Evolutionary conservation across 495 filamentous ascomycete genomes (phyloP).

Genomic region (Hypoxylon rickii): DNA sequence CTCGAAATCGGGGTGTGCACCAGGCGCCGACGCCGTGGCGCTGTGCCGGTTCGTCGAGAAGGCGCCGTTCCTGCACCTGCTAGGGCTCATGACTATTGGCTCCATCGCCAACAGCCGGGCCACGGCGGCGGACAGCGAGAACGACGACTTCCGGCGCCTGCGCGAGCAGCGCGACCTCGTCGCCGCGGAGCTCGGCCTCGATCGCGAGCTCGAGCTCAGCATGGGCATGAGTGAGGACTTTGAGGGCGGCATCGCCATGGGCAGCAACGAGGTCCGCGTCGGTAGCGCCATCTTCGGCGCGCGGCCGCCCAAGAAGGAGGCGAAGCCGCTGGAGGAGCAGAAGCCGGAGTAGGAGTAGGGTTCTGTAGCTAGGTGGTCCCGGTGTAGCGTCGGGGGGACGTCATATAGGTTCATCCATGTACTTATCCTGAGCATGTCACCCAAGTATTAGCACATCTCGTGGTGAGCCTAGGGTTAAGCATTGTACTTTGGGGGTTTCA

Average conservation of each 20-base stretch:
- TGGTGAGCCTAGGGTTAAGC: no score
- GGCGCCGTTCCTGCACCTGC: slow-evolving; percentile 73
- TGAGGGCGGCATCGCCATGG: slow-evolving; percentile 82
- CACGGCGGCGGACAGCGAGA: slow-evolving; percentile 73
- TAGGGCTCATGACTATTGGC: slow-evolving; percentile 96
- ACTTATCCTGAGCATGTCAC: no score
- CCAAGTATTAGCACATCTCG: no score
- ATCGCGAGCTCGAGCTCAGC: slow-evolving; percentile 57
- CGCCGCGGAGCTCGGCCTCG: slow-evolving; percentile 49
- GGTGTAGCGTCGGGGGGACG: no score
- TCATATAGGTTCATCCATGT: no score
- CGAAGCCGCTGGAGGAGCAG: slow-evolving; percentile 61
- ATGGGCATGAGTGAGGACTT: slow-evolving; percentile 94
- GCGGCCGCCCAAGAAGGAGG: slow-evolving; percentile 73
- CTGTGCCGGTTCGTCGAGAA: slow-evolving; percentile 66
- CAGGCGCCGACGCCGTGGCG: slow-evolving; percentile 57
- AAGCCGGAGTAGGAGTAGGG: no score
- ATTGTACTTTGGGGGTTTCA: no score
- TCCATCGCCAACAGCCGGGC: slow-evolving; percentile 81
- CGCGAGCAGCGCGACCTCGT: slow-evolving; percentile 69
- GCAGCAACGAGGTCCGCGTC: slow-evolving; percentile 92
- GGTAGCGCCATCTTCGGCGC: slow-evolving; percentile 92
- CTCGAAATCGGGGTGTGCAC: slow-evolving; percentile 79
- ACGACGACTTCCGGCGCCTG: slow-evolving; percentile 83
- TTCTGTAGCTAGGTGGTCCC: no score